Conservation (phyloP, 768 basidiomycete genomes). For the Chiua virens region DNA sequence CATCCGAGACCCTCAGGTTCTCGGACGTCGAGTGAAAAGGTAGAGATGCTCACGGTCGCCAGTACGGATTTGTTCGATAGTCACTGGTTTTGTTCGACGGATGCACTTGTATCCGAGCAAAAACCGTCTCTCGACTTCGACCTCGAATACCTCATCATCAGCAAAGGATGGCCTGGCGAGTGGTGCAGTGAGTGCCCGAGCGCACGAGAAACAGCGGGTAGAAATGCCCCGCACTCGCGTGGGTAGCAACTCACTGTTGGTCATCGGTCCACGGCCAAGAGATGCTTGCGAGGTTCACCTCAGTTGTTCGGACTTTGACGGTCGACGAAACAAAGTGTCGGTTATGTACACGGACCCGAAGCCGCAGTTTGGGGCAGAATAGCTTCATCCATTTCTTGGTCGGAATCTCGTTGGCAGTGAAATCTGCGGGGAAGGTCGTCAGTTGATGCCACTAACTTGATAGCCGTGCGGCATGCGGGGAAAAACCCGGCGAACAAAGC, state of each 20-base stretch:
- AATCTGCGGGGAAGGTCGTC: constrained; percentile 10
- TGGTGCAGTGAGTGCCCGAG: neutral
- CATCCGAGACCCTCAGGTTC: neutral
- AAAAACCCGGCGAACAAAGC: neutral
- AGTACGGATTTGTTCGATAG: constrained; percentile 25
- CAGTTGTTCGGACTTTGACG: constrained; percentile 4
- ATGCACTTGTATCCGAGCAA: constrained; percentile 24
- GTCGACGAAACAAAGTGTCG: constrained; percentile 17
- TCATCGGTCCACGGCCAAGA: constrained; percentile 18
- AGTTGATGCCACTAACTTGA: neutral
- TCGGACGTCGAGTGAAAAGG: neutral
- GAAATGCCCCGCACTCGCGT: too few species aligned
- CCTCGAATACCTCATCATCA: constrained; percentile 18
- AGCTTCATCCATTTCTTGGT: constrained; percentile 18
- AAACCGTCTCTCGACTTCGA: constrained; percentile 20
- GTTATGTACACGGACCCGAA: constrained; percentile 14
- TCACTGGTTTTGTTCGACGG: constrained; percentile 21
- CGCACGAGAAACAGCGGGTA: too few species aligned
- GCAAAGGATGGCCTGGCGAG: constrained; percentile 13
- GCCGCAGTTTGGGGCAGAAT: constrained; percentile 22
- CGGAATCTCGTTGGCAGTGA: constrained; percentile 24
- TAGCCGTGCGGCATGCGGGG: neutral
- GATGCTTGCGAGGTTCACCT: neutral
- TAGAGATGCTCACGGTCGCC: constrained; percentile 12
- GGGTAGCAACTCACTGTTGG: constrained; percentile 13